Evolutionary conservation across 2,329 filamentous ascomycete species (phyloP), one percentile per base, ranked within the genome.

Genomic region (Xylaria arbuscula): DNA sequence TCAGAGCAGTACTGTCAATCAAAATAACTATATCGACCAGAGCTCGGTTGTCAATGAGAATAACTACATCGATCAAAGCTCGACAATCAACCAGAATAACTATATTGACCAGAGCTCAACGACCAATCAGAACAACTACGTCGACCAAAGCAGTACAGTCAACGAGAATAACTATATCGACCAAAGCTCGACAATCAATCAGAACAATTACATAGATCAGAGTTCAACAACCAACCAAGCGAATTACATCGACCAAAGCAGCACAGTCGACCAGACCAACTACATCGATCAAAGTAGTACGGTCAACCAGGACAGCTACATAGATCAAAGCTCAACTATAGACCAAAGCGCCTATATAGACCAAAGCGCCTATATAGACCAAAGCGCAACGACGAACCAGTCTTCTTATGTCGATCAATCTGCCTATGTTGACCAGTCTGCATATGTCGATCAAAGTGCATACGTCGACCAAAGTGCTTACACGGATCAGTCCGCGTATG

Each of bases 251-350:
- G 45, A 70, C 9, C 64, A 70, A 15, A 55, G 38, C 36, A 19
- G 64, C 0, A 15, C 17, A 0, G 50, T 57, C 1, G 50, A 69
- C 15, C 67, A 69, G 9, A 34, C 47, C 3, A 22, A 61, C 0
- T 68, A 68, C 13, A n/a, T 63, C 1, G 59, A 67, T 6, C 65
- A 67, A 6, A 53, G 54, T 19, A 32, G 65, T 2, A 61, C 59
- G 7, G 28, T 63, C 6, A 59, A 70, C 10, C 68, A 69, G 32
- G 66, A 48, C n/a, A 38, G 38, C 0, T 50, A 65, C 9, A 28
- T 68, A 0, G 55, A 63, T 13, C 68, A 70, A 15, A 63, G 40
- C 15, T 28, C 28, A 28, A 28, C 28, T 17, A 7, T 68, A 1
- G 56, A 70, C 17, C 68, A 70, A 15, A 63, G 40, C 13, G 4